These are phyloP conservation scores for Striga asiatica DNA, from an alignment of 257 asterid genomes.

Conservation along the genomic window DNA sequence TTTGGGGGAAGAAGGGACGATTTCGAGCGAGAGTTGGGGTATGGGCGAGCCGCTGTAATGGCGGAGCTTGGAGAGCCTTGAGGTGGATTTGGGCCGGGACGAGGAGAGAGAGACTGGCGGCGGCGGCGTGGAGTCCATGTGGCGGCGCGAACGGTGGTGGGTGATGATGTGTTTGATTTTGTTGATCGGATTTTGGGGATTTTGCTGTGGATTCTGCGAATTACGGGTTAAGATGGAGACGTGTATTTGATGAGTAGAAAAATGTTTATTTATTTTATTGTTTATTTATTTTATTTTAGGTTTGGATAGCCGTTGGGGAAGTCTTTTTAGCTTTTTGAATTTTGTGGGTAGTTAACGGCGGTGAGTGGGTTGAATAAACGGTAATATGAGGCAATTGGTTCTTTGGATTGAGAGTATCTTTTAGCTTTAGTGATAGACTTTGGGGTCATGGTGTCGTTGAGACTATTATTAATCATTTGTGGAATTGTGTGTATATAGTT, in stretches of 20 bases:
- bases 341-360: constrained; percentile 32
- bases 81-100: constrained; percentile 53
- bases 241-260: not conserved
- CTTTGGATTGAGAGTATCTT: no score
- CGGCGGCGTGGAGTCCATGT: constrained; percentile 54
- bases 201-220: constrained; percentile 8
- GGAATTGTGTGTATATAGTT: no score
- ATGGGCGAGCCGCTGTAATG: constrained; percentile 34
- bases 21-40: constrained; percentile 56
- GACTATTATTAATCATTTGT: no score
- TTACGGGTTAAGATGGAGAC: not conserved
- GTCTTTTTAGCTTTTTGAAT: constrained; percentile 14
- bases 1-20: constrained; percentile 60
- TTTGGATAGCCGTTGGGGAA: constrained; percentile 51
- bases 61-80: constrained; percentile 60
- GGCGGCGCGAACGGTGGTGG: not conserved
- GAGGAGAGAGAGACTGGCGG: constrained; percentile 19
- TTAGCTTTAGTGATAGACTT: no score
- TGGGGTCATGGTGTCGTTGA: no score
- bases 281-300: constrained; percentile 1
- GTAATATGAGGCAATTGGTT: constrained; percentile 14
- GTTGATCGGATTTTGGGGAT: not conserved
- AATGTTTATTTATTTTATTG: not conserved
- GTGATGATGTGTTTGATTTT: not conserved
- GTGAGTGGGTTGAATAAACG: constrained; percentile 37